These are phyloP conservation scores for Fusarium devonianum DNA, from an alignment of 2,329 filamentous ascomycete species.

Conservation along the genomic window DNA sequence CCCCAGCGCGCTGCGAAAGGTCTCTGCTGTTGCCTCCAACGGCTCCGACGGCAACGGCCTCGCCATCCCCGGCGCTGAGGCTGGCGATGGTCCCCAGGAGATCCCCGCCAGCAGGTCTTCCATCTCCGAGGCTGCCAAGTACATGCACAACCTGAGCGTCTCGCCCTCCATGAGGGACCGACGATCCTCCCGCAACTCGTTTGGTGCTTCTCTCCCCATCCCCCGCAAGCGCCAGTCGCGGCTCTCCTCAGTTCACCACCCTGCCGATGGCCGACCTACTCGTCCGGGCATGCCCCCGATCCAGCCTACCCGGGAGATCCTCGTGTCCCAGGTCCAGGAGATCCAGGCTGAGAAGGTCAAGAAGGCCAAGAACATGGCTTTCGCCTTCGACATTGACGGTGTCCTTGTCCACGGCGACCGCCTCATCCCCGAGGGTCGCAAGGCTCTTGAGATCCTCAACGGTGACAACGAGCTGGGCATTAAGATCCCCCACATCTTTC, in stretches of 20 bases:
- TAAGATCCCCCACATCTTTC: slow-evolving; percentile 86
- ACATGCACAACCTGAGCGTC: slow-evolving; percentile 77
- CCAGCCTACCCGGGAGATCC: slow-evolving; percentile 70
- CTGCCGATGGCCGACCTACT: slow-evolving; percentile 52
- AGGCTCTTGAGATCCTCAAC: slow-evolving; percentile 76
- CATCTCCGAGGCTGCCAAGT: slow-evolving; percentile 70
- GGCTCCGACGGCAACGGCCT: slow-evolving; percentile 27
- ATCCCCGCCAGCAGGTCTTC: slow-evolving; percentile 73
- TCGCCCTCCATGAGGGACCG: slow-evolving; percentile 72
- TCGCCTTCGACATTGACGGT: slow-evolving; percentile 88
- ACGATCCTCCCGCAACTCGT: slow-evolving; percentile 76
- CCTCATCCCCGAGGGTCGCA: slow-evolving; percentile 77
- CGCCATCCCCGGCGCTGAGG: slow-evolving; percentile 52
- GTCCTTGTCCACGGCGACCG: slow-evolving; percentile 83
- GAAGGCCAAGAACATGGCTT: slow-evolving; percentile 77
- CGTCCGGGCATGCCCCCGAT: slow-evolving; percentile 66
- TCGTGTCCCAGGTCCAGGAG: slow-evolving; percentile 75
- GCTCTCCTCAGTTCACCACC: slow-evolving; percentile 67
- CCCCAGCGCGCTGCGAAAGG: slow-evolving; percentile 31
- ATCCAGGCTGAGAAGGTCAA: slow-evolving; percentile 70
- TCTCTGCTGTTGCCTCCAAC: slow-evolving; percentile 19
- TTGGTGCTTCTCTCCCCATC: slow-evolving; percentile 76
- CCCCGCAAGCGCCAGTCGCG: slow-evolving; percentile 74
- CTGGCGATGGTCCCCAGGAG: slow-evolving; percentile 65
- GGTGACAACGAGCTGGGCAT: slow-evolving; percentile 75